Base-by-base conservation (phyloP, 169 alveolate genomes). In the Cryptosporidium sp. region DNA sequence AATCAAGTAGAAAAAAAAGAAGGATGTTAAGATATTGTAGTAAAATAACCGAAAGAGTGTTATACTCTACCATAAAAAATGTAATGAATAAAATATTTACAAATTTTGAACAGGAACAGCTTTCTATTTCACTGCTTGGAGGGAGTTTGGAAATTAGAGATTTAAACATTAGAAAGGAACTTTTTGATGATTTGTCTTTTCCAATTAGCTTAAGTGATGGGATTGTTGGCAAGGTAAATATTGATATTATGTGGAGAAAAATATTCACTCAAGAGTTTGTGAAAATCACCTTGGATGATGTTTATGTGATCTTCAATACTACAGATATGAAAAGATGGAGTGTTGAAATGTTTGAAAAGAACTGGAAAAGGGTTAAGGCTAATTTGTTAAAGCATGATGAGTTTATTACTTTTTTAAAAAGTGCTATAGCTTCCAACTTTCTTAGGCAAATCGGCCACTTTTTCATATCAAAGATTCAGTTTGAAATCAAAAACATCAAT, bases 321-420 rank as follows among this genome's bases (percentile, higher is more conserved):
- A 80, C 70, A 2, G 89, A 80, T 50, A 65, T 80, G 65, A 80
- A 80, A 21, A 43, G 12, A 21, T 80, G 89, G 89, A 41, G 62
- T 62, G 69, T 80, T 14, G 89, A 80, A 31, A 80, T 80, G 75
- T 80, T 59, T 80, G 89, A 80, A 62, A 80, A 80, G 33, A 62
- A 45, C 16, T 80, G 89, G 89, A 62, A 26, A 43, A 80, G 48
- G 35, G 31, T 80, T 14, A 80, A 80, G 29, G 23, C 89, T 23
- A 80, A 80, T 45, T 18, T 80, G 14, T 65, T 80, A 21, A 59
- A 62, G 33, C 74, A 80, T 16, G 89, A 80, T 48, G 89, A 80
- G 50, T 59, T 80, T 26, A 43, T 59, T n/a, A 80, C 70, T 18
- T 80, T 80, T 26, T 33, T 80, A 7, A 80, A 80, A 41, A 80